Evolutionary conservation across 164 flowering plant species (phyloP).

Genomic region (Hamamelis virginiana): DNA sequence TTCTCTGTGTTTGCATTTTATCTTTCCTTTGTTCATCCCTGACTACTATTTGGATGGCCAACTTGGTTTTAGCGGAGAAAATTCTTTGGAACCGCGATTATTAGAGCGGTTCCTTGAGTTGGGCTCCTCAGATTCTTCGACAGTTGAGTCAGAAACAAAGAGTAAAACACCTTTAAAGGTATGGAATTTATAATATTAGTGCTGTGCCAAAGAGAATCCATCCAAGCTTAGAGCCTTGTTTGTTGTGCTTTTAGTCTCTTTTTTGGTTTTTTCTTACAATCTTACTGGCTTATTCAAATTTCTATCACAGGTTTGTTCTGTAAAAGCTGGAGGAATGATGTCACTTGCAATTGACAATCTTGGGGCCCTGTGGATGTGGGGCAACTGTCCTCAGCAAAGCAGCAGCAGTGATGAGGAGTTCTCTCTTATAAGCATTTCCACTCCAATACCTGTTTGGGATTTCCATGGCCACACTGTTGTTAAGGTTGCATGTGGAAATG

Average conservation of each 20-base stretch:
- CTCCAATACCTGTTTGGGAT: conserved; percentile 66
- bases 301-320: conserved; percentile 47
- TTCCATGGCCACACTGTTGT: conserved; percentile 80
- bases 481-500: conserved; percentile 94
- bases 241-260: background rate
- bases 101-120: conserved; percentile 51
- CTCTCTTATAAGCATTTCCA: conserved; percentile 39
- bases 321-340: conserved; percentile 92
- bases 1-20: conserved; percentile 6
- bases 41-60: conserved; percentile 76
- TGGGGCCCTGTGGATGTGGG: conserved; percentile 95
- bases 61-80: conserved; percentile 64
- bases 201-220: background rate
- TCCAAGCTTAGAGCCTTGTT: background rate
- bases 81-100: conserved; percentile 51
- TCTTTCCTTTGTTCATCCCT: conserved; percentile 31
- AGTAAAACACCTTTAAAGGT: conserved; percentile 56
- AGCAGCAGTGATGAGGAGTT: conserved; percentile 32
- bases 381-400: conserved; percentile 58
- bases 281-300: background rate
- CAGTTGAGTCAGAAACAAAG: conserved; percentile 34
- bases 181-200: conserved; percentile 1
- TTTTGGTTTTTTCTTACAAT: background rate
- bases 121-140: conserved; percentile 36
- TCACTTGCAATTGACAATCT: conserved; percentile 79